A percentile compares a stretch with the other conserved stretches of the same genome.
phyloP scores from a whole-genome alignment of 768 basidiomycete species.

The Psilocybe cubensis region DNA sequence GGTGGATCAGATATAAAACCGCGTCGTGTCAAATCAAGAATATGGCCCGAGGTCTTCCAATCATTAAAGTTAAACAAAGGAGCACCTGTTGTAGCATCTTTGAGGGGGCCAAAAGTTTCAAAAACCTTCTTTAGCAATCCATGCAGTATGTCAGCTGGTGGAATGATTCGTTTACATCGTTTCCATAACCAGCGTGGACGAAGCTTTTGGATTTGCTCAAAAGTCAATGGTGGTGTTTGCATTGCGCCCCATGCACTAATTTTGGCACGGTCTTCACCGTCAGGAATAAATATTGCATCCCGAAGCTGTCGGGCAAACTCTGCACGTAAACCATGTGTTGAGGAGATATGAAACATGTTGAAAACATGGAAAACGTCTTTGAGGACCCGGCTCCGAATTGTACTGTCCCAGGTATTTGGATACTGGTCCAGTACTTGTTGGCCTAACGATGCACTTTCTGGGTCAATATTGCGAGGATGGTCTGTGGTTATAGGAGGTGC shows the following conservation, averaged over 20 bases:
- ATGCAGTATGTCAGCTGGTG: slow-evolving; percentile 33
- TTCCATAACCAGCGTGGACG: slow-evolving; percentile 29
- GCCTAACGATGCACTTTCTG: background rate
- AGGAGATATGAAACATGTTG: slow-evolving; percentile 29
- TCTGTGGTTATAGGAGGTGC: too few species aligned
- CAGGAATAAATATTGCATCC: slow-evolving; percentile 19
- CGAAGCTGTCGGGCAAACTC: slow-evolving; percentile 12
- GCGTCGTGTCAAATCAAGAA: slow-evolving; percentile 27
- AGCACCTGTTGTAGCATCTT: slow-evolving; percentile 28
- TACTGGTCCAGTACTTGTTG: background rate
- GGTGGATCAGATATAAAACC: slow-evolving; percentile 35
- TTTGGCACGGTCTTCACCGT: slow-evolving; percentile 18
- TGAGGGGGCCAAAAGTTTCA: slow-evolving; percentile 33
- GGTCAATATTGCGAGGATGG: background rate
- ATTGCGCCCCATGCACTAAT: slow-evolving; percentile 23
- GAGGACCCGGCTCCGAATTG: slow-evolving; percentile 21
- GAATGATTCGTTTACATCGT: slow-evolving; percentile 29
- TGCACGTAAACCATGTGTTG: slow-evolving; percentile 25
- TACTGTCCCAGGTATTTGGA: background rate
- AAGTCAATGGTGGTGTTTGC: slow-evolving; percentile 10
- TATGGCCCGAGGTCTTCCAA: slow-evolving; percentile 32
- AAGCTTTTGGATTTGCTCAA: background rate
- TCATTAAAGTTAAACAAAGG: slow-evolving; percentile 32
- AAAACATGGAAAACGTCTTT: slow-evolving; percentile 33
- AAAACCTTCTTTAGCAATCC: slow-evolving; percentile 29